Evolutionary conservation across 371 early-diverging fungal genomes (phyloP), one percentile per base, ranked within the genome.

Genomic region (Circinella minor): DNA sequence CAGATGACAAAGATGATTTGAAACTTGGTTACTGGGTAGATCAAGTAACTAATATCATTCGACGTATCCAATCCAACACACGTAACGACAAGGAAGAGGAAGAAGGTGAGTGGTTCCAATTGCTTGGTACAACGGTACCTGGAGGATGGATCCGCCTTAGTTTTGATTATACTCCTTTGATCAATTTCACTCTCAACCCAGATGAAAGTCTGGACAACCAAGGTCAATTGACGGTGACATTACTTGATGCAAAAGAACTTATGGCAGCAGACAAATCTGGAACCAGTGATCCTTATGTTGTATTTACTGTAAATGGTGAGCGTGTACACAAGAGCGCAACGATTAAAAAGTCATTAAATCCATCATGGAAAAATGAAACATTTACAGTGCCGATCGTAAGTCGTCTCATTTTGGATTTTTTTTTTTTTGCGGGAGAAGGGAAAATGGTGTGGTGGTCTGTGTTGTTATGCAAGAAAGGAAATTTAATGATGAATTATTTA

Each of bases 281-380:
- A 63, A 87, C 88, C 0, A 92, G 92, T 66, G 96, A 98, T 71
- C 96, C 98, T 13, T 98, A 91, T 74, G 87, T 93, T 7, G 78
- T 88, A 15, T 89, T 95, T 62, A 81, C 79, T 14, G 73, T 95
- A 9, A 93, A 93, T 69, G 95, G 92, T 36, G 90, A 90, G 68
- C 91, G 92, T 61, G 87, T 92, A 20, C 81, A 86, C 77, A 94
- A 93, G 77, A 93, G 95, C 60, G 86, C 90, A 57, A 88, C 88
- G 34, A 70, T 94, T 57, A 91, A 93, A 78, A 92, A 94, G 84
- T 91, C 88, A 6, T 70, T 95, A 59, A 91, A 92, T 67, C 98
- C 98, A 10, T 84, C 80, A 49, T 98, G 92, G 91, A 64, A 63
- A 10, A 89, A 91, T 74, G 92, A 94, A 66, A 79, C 72, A 36